Percentiles rank a stretch among this genome's conserved stretches.
Conservation (phyloP, 805 yeast genomes). For the Hermanozyma aechmeae region DNA sequence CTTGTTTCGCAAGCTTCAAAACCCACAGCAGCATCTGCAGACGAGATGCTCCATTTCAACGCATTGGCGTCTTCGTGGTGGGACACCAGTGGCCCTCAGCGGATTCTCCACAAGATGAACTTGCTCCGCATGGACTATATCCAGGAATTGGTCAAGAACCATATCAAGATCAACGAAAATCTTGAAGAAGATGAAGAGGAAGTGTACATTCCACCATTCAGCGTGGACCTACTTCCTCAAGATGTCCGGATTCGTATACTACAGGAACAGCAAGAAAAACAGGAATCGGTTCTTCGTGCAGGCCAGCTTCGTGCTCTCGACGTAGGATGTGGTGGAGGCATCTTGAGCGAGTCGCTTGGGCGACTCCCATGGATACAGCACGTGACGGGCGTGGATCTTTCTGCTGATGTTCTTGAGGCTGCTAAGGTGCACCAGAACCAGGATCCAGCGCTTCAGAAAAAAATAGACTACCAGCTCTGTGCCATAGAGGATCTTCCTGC, state of each 20-base stretch:
- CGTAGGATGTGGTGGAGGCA: constrained; percentile 99
- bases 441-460: constrained; percentile 55
- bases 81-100: constrained; percentile 89
- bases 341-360: constrained; percentile 79
- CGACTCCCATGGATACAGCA: constrained; percentile 51
- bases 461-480: constrained; percentile 49
- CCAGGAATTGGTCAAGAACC: constrained; percentile 43
- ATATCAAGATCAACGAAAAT: constrained; percentile 31
- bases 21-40: constrained; percentile 36
- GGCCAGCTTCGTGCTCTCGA: constrained; percentile 56
- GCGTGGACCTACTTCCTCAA: constrained; percentile 54
- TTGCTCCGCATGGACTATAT: constrained; percentile 82
- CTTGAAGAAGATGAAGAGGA: constrained; percentile 27
- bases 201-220: constrained; percentile 73
- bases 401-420: constrained; percentile 71
- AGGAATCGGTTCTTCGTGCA: constrained; percentile 24
- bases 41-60: constrained; percentile 76
- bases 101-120: constrained; percentile 93
- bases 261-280: constrained; percentile 39
- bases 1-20: too few species aligned
- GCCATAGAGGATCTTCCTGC: constrained; percentile 52
- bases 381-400: constrained; percentile 80
- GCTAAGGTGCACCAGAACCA: constrained; percentile 58
- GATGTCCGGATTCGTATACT: constrained; percentile 39
- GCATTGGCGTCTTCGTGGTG: constrained; percentile 95